These are phyloP conservation scores for Lasiodiplodia theobromae DNA, from an alignment of 2,329 filamentous ascomycete genomes.

Conservation along the genomic window DNA sequence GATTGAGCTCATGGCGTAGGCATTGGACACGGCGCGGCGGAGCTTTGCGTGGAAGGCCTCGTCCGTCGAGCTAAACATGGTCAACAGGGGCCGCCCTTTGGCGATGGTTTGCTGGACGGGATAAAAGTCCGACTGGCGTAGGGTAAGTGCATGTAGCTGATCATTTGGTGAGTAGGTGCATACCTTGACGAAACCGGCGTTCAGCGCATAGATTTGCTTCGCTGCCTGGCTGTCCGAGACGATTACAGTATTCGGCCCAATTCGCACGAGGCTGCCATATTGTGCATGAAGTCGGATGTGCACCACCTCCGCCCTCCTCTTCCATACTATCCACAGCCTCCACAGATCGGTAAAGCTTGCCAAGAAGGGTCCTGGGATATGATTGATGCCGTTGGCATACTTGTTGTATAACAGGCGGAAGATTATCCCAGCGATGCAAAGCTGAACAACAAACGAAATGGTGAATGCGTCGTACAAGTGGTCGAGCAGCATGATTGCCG, in stretches of 20 bases:
- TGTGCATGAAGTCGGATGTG: conserved; percentile 73
- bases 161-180: too few species aligned
- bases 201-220: conserved; percentile 68
- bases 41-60: conserved; percentile 35
- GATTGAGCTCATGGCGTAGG: conserved; percentile 37
- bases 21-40: conserved; percentile 16
- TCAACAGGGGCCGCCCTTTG: background rate
- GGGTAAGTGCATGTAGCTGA: background rate
- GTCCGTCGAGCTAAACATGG: conserved; percentile 16
- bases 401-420: background rate
- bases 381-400: conserved; percentile 3
- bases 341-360: conserved; percentile 75
- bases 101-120: background rate
- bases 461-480: background rate
- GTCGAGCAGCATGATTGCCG: background rate
- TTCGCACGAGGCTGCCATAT: conserved; percentile 75
- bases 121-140: conserved; percentile 18
- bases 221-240: conserved; percentile 60
- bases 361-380: conserved; percentile 66
- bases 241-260: conserved; percentile 83
- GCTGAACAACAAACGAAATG: background rate
- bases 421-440: background rate
- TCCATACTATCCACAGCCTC: conserved; percentile 67
- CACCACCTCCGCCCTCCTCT: conserved; percentile 58
- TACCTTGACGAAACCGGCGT: conserved; percentile 34